phyloP scores from a whole-genome alignment of 345 rosid species.

The Hibiscus trionum region DNA sequence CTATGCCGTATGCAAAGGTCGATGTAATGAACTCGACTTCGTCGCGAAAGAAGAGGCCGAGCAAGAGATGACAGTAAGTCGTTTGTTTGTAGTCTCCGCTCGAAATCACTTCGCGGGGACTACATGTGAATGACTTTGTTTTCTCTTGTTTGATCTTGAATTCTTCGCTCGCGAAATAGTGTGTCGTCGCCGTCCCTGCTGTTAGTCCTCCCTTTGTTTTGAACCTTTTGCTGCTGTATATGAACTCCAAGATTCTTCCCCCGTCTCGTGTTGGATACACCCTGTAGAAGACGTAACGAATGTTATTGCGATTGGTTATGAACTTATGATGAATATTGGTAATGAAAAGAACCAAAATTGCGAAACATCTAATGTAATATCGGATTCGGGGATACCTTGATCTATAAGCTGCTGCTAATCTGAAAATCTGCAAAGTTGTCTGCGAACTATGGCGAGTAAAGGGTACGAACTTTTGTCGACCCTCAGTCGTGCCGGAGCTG shows the following conservation, averaged over 20 bases:
- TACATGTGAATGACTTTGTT: conserved; percentile 72
- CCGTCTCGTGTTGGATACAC: conserved; percentile 72
- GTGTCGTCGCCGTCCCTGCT: conserved; percentile 87
- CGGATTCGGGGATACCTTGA: conserved; percentile 41
- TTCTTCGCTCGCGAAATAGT: conserved; percentile 79
- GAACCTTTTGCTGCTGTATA: conserved; percentile 71
- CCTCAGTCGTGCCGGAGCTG: conserved; percentile 97
- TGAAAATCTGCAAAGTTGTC: conserved; percentile 70
- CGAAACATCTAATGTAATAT: neutral
- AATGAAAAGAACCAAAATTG: neutral
- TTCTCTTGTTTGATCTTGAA: conserved; percentile 70
- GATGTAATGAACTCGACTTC: conserved; percentile 76
- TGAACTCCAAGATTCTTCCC: conserved; percentile 79
- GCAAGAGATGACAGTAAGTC: conserved; percentile 87
- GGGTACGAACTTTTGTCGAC: conserved; percentile 78
- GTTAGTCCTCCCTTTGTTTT: conserved; percentile 67
- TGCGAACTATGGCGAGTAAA: conserved; percentile 69
- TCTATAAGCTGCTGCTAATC: conserved; percentile 82
- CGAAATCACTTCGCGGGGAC: conserved; percentile 72
- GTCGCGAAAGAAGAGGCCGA: conserved; percentile 57
- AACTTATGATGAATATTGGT: neutral
- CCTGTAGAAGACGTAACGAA: conserved; percentile 21
- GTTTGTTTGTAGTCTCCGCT: conserved; percentile 74
- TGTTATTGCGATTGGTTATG: too few species aligned
- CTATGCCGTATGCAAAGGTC: conserved; percentile 75